phyloP scores from a whole-genome alignment of 768 basidiomycete genomes.

The Mycena polygramma region DNA sequence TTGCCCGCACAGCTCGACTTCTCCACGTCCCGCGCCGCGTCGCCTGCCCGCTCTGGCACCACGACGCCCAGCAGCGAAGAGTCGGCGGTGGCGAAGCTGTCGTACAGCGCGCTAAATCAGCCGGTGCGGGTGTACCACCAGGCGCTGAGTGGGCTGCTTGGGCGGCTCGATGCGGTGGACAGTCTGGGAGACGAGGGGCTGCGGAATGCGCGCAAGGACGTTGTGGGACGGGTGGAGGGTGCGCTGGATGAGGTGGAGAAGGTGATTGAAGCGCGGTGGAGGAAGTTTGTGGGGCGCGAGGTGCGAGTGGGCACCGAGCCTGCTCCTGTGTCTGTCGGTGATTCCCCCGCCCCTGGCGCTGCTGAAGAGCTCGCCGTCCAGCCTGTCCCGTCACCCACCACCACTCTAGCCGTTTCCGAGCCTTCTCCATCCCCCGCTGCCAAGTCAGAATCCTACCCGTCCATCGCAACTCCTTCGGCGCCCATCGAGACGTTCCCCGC shows the following conservation, averaged over 20 bases:
- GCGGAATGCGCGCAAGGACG: constrained; percentile 63
- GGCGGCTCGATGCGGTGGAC: constrained; percentile 70
- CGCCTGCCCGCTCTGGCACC: constrained; percentile 39
- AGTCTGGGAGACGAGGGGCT: constrained; percentile 70
- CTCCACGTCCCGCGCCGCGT: constrained; percentile 49
- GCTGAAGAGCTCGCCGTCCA: not conserved
- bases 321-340: too few relatives aligned
- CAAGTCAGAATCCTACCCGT: not conserved
- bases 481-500: too few relatives aligned
- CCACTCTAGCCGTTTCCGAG: not conserved
- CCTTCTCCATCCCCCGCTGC: not conserved
- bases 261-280: constrained; percentile 59
- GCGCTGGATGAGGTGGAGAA: constrained; percentile 68
- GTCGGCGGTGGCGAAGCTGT: constrained; percentile 53
- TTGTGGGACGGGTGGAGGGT: constrained; percentile 67
- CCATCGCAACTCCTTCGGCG: constrained; percentile 11
- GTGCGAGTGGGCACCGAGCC: constrained; percentile 12
- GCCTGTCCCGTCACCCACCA: not conserved
- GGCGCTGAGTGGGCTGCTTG: constrained; percentile 69
- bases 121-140: constrained; percentile 75
- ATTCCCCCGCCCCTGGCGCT: not conserved
- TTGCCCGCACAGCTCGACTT: constrained; percentile 60
- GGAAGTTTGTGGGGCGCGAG: constrained; percentile 43
- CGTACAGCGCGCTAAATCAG: constrained; percentile 70
- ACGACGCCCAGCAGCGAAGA: too few relatives aligned